Base-by-base conservation (phyloP, 805 yeast species). In the Torulaspora maleeae region DNA sequence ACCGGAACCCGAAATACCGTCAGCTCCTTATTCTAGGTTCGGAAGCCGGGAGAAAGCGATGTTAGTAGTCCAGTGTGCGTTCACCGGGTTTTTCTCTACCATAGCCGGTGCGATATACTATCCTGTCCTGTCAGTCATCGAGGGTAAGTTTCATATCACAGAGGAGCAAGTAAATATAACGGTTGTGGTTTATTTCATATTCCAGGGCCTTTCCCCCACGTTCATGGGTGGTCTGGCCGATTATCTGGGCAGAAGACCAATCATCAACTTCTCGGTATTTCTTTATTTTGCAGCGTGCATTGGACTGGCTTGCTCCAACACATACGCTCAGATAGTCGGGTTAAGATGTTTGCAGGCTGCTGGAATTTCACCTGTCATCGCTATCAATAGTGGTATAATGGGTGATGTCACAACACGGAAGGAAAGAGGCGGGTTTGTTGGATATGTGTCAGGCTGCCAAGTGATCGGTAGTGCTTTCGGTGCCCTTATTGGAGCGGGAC, bases 201-300 rank as follows among this genome's bases (percentile, higher is more conserved):
- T 83, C 44, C 96, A 88, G 65, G 95, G 95, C 1, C 46, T 86
- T 0, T 66, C 85, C 0, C 96, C 96, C 0, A 74, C 84, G 1
- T 60, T 86, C 12, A 73, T 82, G 60, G 83, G 87, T 0, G 72
- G 80, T 3, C 55, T 86, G 17, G 84, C 91, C 0, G 96, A 88
- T 59, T 59, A 69, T 3, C 46, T 74, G 37, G 96, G 96, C 0
- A 74, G 95, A 55, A 67, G 95, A 40, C 89, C 93, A 0, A 71
- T 82, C 0, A 69, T 83, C 15, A 42, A 85, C 27, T 41, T 67
- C 3, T 80, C 88, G 29, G 60, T 84, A 22, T 11, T 73, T 0
- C 67, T 81, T 1, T 87, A 78, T 54, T 65, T 79, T 15, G 79
- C 72, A 7, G 79, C 86, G 0, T 79, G 83, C 61, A 61, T 84